Evolutionary conservation across 192 early-diverging fungal species (phyloP), one percentile per base, ranked within the genome.

Genomic region (Mortierella alpina): DNA sequence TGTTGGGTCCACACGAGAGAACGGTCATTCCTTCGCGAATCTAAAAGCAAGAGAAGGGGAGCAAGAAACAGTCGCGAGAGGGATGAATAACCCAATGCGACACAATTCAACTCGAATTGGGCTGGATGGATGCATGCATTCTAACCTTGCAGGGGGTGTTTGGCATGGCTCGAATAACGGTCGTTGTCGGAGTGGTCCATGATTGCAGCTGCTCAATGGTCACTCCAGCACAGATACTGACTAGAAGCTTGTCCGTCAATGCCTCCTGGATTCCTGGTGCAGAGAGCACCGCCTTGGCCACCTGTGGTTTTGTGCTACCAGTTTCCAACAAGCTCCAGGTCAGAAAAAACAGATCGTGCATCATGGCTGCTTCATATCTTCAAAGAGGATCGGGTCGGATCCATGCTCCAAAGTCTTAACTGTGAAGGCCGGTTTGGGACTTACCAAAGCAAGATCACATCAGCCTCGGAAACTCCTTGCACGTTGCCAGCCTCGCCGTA

Each of bases 11-110:
- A 68, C 84, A 82, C 18, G 78, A 83, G 17, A 88, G 20, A 5
- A 88, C 85, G 12, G 87, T 88, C 87, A 88, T 88, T 18, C 87
- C 87, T 47, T 88, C 84, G 14, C 85, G 84, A 58, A 88, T 86
- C 83, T 86, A 44, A 15, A 48, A 0, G 14, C n/a, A 39, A 58
- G 15, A 66, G 22, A 52, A 56, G 48, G 22, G 57, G 31, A 50
- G 41, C 56, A 44, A 59, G 12, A 40, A 42, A 15, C 15, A 72
- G 31, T 15, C 18, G 31, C 3, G 31, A 31, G 31, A 31, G n/a
- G 17, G 13, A 22, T 45, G n/a, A 9, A 63, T 2, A 13, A 17
- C 44, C n/a, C 13, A 62, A 42, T 41, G 12, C 57, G 10, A 6
- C 11, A 0, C 45, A 15, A 6, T 47, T 31, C 13, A 5, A 17